A percentile compares a stretch with the other conserved stretches of the same genome.
These are phyloP conservation scores for Tricholomella constricta DNA, from an alignment of 768 basidiomycete species.

Conservation along the genomic window DNA sequence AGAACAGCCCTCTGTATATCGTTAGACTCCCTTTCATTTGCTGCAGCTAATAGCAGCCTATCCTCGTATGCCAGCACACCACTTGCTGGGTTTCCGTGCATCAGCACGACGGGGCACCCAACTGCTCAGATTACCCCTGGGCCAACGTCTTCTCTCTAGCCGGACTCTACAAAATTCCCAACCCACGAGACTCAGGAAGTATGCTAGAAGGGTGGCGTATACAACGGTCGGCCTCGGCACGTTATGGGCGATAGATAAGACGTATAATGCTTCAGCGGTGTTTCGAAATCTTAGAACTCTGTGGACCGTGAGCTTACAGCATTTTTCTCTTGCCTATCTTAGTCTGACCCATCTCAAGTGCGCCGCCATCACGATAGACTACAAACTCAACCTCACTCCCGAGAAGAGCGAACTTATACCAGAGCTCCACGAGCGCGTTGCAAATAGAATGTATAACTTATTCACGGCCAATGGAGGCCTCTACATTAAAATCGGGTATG, in stretches of 20 bases:
- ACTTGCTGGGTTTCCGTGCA: not conserved
- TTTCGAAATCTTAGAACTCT: conserved; percentile 55
- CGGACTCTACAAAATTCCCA: not conserved
- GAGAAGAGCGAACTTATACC: conserved; percentile 74
- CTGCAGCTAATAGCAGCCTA: not conserved
- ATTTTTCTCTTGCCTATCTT: not conserved
- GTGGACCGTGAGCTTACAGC: conserved; percentile 41
- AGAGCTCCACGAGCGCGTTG: conserved; percentile 82
- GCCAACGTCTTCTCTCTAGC: conserved; percentile 2
- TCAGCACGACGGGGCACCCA: not conserved
- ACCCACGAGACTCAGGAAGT: conserved; percentile 15
- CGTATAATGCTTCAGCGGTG: conserved; percentile 60
- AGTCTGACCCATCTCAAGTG: conserved; percentile 44
- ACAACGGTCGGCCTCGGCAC: conserved; percentile 40
- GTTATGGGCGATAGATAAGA: conserved; percentile 47
- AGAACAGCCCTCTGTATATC: not conserved
- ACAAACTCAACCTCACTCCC: conserved; percentile 86
- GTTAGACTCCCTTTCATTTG: not conserved
- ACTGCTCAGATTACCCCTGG: not conserved
- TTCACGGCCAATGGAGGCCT: conserved; percentile 83
- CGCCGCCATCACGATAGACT: conserved; percentile 71
- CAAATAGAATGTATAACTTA: conserved; percentile 71
- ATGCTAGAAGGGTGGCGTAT: conserved; percentile 36
- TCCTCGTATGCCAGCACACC: conserved; percentile 4
- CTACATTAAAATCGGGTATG: conserved; percentile 78